Evolutionary conservation across 108 stramenopile genomes (phyloP), one percentile per base, ranked within the genome.

Genomic region (Cyclotella choctawhatcheeana): DNA sequence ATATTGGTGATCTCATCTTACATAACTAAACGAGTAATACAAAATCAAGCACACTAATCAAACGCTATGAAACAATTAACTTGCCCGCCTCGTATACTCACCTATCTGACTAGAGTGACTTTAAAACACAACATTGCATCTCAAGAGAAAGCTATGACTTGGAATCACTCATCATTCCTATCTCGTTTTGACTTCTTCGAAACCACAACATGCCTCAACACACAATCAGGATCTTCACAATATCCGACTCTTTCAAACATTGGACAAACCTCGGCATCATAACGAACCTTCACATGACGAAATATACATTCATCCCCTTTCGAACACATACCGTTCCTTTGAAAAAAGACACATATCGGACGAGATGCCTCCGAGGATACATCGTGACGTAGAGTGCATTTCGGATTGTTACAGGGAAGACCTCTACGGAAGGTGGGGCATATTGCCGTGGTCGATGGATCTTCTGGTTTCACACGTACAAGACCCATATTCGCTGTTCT

Each of bases 291-390:
- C 45, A 92, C 84, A 67, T 93, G 92, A 25, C 86, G 84, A 69
- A 90, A 93, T 26, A 64, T 61, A 69, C 92, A 93, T 35, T 77
- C 72, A 27, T 83, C 85, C n/a, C 85, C 89, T 67, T 82, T 87
- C 24, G 83, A 67, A 69, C 92, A 93, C 78, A 87, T 84, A 6
- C 92, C 92, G 55, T 90, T 77, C 10, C 85, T 80, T 43, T 89
- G 88, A 58, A 93, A 93, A 73, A 86, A 93, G 17, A 81, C 85
- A 32, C 92, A 93, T n/a, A 89, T 86, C 32, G 92, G 92, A 13
- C 79, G 65, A 1, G 85, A 82, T n/a, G 76, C 79, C 69, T 93
- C 89, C 8, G 77, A 74, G 10, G 89, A 77, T 51, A 90, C 81
- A 58, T 93, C 92, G 58, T 93, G 92, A 29, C 92, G 84, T 44